These are phyloP conservation scores for Fusarium sp. DNA, from an alignment of 2,329 filamentous ascomycete species.

Conservation along the genomic window DNA sequence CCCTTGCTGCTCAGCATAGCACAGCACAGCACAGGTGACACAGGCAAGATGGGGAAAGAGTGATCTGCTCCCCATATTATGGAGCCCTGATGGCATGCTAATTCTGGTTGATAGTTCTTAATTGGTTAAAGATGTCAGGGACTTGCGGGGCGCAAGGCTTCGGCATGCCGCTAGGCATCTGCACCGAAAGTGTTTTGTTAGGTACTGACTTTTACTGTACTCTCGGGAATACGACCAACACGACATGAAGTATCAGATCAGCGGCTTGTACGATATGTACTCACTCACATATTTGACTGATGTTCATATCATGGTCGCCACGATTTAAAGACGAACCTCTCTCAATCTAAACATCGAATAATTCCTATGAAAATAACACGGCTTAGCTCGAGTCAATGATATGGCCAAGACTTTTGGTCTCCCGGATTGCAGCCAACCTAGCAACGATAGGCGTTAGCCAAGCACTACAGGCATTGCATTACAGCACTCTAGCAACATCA, in stretches of 20 bases:
- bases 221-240: slow-evolving; percentile 31
- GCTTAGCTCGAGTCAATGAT: slow-evolving; percentile 23
- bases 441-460: slow-evolving; percentile 29
- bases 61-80: slow-evolving; percentile 30
- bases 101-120: background rate
- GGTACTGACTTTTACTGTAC: background rate
- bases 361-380: slow-evolving; percentile 14
- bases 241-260: slow-evolving; percentile 8
- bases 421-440: slow-evolving; percentile 19
- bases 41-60: slow-evolving; percentile 30
- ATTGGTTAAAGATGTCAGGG: slow-evolving; percentile 7
- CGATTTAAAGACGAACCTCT: background rate
- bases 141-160: slow-evolving; percentile 33
- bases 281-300: background rate
- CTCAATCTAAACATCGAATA: background rate
- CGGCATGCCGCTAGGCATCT: slow-evolving; percentile 26
- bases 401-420: slow-evolving; percentile 33
- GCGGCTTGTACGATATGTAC: background rate
- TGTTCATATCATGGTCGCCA: background rate
- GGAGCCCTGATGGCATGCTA: slow-evolving; percentile 27
- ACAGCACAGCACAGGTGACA: slow-evolving; percentile 34
- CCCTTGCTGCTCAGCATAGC: slow-evolving; percentile 3
- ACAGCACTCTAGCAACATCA: background rate
- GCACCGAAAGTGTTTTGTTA: slow-evolving; percentile 3
- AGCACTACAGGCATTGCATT: slow-evolving; percentile 6